Conservation (phyloP, 805 yeast genomes). For the Torulaspora gathmanii region DNA sequence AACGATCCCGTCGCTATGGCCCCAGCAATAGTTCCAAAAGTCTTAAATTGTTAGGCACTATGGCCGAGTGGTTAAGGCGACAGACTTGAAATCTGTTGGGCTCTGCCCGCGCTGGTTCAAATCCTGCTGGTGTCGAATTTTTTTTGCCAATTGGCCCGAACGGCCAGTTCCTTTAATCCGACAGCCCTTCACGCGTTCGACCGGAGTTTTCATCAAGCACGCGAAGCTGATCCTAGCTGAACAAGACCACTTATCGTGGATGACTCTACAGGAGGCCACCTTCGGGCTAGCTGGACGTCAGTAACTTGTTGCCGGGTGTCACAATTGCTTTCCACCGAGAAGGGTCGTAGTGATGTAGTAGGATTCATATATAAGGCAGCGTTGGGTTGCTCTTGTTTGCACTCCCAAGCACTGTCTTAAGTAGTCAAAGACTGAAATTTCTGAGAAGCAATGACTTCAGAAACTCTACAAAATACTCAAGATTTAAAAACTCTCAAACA, state of each 20-base stretch:
- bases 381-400: background rate
- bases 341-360: background rate
- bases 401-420: too few relatives aligned
- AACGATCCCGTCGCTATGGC: background rate
- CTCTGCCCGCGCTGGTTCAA: slow-evolving; percentile 44
- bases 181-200: background rate
- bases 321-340: background rate
- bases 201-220: background rate
- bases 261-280: background rate
- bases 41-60: slow-evolving; percentile 28
- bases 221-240: background rate
- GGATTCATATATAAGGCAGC: background rate
- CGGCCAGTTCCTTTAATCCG: background rate
- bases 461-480: slow-evolving; percentile 2
- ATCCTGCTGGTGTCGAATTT: slow-evolving; percentile 41
- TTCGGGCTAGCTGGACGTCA: too few relatives aligned
- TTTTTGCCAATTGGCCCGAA: slow-evolving; percentile 20
- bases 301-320: too few relatives aligned
- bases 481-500: slow-evolving; percentile 16
- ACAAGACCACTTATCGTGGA: background rate
- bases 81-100: slow-evolving; percentile 43
- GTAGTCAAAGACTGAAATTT: background rate
- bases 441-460: background rate
- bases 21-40: background rate
- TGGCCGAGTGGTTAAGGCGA: slow-evolving; percentile 47